A percentile compares a stretch with the other conserved stretches of the same genome.
Evolutionary conservation across 2,329 filamentous ascomycete species (phyloP).

Genomic region (Leptographium lundbergii): DNA sequence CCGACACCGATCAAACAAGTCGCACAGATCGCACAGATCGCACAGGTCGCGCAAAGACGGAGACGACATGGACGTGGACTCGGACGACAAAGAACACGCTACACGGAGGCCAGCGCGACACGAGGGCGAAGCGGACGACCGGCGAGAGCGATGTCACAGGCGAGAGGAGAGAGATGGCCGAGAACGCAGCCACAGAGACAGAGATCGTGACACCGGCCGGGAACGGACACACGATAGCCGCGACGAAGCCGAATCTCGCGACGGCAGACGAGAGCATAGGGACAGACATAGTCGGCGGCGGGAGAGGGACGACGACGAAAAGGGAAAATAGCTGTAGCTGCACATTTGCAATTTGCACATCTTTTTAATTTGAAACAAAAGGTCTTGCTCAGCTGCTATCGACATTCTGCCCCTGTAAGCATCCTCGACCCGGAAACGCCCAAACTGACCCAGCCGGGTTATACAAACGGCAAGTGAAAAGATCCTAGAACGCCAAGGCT

Average conservation of each 20-base stretch:
- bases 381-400: background rate
- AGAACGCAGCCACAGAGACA: slow-evolving; percentile 7
- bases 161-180: background rate
- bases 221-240: background rate
- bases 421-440: background rate
- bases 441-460: background rate
- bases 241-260: background rate
- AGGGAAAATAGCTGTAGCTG: background rate
- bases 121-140: background rate
- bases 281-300: background rate
- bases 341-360: background rate
- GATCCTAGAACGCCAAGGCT: background rate
- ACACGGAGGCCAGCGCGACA: background rate
- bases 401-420: background rate
- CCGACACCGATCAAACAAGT: slow-evolving; percentile 24
- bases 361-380: background rate
- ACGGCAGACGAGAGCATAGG: background rate
- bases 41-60: background rate
- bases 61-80: slow-evolving; percentile 12
- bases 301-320: background rate
- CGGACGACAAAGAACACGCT: slow-evolving; percentile 5
- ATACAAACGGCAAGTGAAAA: background rate
- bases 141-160: background rate
- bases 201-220: slow-evolving; percentile 3
- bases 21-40: slow-evolving; percentile 22